These are phyloP conservation scores for Malassezia sympodialis DNA, from an alignment of 1,284 basidiomycete genomes.

Conservation along the genomic window DNA sequence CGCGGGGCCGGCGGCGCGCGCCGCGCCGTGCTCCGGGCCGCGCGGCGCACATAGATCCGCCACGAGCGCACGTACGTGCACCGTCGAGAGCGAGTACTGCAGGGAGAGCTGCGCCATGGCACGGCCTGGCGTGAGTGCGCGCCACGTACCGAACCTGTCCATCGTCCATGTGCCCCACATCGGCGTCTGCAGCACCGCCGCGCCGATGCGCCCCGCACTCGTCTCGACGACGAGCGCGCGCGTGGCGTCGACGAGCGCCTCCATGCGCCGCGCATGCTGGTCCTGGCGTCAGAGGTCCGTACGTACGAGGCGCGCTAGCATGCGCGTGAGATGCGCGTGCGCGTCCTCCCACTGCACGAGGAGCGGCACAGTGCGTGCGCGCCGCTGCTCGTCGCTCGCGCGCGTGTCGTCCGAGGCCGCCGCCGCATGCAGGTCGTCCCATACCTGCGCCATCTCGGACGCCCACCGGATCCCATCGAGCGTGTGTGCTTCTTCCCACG, in stretches of 20 bases:
- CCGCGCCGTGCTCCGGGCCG: not conserved
- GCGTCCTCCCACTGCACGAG: conserved; percentile 13
- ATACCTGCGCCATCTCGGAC: conserved; percentile 23
- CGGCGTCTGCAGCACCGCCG: conserved; percentile 24
- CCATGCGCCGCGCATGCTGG: conserved; percentile 23
- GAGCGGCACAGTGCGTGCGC: conserved; percentile 2
- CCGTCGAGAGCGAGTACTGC: conserved; percentile 13
- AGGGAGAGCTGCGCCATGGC: not conserved
- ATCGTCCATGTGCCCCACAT: conserved; percentile 41
- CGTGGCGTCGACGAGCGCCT: conserved; percentile 19
- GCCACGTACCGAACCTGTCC: conserved; percentile 27
- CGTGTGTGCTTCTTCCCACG: conserved; percentile 35
- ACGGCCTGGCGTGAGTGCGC: not conserved
- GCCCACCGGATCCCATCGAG: conserved; percentile 38
- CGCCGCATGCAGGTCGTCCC: conserved; percentile 24
- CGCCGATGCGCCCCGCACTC: conserved; percentile 21
- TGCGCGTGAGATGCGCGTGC: conserved; percentile 3
- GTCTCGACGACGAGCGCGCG: conserved; percentile 23
- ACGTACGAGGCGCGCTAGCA: conserved; percentile 26
- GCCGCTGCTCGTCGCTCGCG: conserved; percentile 14
- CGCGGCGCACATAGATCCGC: conserved; percentile 2
- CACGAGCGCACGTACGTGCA: conserved; percentile 3
- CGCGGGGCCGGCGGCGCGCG: not conserved
- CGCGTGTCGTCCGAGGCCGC: not conserved
- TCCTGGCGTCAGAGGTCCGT: conserved; percentile 8